phyloP scores from a whole-genome alignment of 2,329 filamentous ascomycete genomes.

The Colletotrichum graminicola region DNA sequence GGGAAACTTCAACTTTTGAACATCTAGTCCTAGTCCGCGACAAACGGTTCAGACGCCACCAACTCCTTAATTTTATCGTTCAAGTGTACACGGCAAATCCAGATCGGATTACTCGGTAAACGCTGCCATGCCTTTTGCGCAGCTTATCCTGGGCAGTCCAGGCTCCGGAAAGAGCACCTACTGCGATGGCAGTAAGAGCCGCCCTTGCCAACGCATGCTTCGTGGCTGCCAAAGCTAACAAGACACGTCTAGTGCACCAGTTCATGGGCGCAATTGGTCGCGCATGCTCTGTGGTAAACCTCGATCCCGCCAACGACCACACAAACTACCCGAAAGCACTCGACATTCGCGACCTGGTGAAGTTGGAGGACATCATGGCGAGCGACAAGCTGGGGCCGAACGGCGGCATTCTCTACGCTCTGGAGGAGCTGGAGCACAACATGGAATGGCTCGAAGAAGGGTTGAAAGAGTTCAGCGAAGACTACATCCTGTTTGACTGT shows the following conservation, averaged over 20 bases:
- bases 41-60: conserved; percentile 1
- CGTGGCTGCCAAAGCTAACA: conserved; percentile 27
- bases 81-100: neutral
- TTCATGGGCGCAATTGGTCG: conserved; percentile 96
- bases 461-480: conserved; percentile 83
- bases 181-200: conserved; percentile 85
- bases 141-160: conserved; percentile 93
- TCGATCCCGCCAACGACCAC: conserved; percentile 96
- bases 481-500: conserved; percentile 96
- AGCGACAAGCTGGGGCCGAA: conserved; percentile 93
- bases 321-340: conserved; percentile 90
- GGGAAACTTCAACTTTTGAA: conserved; percentile 30
- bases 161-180: conserved; percentile 97
- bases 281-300: conserved; percentile 94
- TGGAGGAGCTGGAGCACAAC: conserved; percentile 95
- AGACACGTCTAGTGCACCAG: conserved; percentile 78
- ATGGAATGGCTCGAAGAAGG: conserved; percentile 91
- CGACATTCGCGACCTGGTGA: conserved; percentile 90
- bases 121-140: conserved; percentile 69
- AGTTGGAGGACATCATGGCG: conserved; percentile 94
- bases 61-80: neutral
- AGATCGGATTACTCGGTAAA: too few species aligned
- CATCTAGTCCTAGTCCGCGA: neutral
- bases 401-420: conserved; percentile 89
- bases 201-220: conserved; percentile 21